phyloP scores from a whole-genome alignment of 495 filamentous ascomycete genomes.

The Annulohypoxylon moriforme region DNA sequence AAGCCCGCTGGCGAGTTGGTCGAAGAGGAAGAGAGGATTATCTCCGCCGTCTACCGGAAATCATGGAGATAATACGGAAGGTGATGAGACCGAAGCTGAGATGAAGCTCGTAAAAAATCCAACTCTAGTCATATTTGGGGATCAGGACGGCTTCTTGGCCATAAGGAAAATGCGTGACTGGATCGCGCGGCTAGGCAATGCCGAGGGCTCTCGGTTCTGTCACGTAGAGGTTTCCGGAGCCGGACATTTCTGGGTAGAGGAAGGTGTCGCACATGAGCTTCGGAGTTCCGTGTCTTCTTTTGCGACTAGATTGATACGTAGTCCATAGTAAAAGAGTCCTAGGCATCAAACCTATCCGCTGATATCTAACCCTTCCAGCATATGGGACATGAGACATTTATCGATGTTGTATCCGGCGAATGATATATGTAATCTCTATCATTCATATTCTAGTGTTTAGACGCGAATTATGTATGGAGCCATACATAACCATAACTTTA shows the following conservation, averaged over 20 bases:
- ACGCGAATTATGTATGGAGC: too few species aligned
- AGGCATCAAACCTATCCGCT: too few species aligned
- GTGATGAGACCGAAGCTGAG: constrained; percentile 53
- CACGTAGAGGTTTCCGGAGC: constrained; percentile 72
- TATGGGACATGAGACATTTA: too few species aligned
- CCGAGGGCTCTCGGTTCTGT: constrained; percentile 57
- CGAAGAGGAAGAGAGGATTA: constrained; percentile 18
- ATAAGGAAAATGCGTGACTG: constrained; percentile 74
- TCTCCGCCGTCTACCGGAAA: constrained; percentile 3
- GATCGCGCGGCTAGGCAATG: constrained; percentile 66
- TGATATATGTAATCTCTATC: too few species aligned
- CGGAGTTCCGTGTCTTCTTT: constrained; percentile 53
- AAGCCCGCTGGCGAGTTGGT: constrained; percentile 35
- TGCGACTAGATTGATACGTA: constrained; percentile 2
- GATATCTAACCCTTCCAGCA: not conserved
- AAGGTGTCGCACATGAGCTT: constrained; percentile 67
- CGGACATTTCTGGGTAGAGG: constrained; percentile 86
- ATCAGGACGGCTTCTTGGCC: constrained; percentile 80
- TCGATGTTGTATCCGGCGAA: too few species aligned
- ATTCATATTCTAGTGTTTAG: too few species aligned
- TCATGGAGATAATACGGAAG: constrained; percentile 32
- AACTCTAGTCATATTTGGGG: constrained; percentile 81
- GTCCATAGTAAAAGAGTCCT: not conserved
- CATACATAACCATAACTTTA: too few species aligned
- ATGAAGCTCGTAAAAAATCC: constrained; percentile 66